Evolutionary conservation across 164 flowering plant species (phyloP).

Genomic region (Saururus chinensis): DNA sequence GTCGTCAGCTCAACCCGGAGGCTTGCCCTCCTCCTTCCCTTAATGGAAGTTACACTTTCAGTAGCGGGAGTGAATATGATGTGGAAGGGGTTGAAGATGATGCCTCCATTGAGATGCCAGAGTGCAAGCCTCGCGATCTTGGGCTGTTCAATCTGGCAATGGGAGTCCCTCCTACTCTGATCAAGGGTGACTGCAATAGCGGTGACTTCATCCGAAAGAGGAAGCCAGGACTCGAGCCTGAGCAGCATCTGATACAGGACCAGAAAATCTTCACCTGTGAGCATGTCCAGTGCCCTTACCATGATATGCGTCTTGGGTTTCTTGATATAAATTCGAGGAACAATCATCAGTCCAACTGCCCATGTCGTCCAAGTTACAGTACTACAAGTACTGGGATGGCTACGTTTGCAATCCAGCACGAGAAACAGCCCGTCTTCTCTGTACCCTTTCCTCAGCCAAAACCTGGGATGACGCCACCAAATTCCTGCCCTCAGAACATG

Average conservation of each 20-base stretch:
- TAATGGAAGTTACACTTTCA: constrained; percentile 16
- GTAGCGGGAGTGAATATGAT: constrained; percentile 30
- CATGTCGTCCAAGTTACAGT: constrained; percentile 13
- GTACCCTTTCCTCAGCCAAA: constrained; percentile 23
- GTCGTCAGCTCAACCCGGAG: constrained; percentile 39
- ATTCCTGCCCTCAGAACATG: constrained; percentile 7
- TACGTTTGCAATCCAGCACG: constrained; percentile 20
- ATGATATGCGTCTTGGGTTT: constrained; percentile 34
- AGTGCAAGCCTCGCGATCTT: constrained; percentile 24
- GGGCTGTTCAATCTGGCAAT: constrained; percentile 17
- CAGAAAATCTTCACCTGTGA: constrained; percentile 36
- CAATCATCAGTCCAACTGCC: constrained; percentile 49
- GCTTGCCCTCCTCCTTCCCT: constrained; percentile 29
- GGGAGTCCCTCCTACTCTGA: constrained; percentile 7
- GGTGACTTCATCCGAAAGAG: constrained; percentile 30
- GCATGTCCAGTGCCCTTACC: constrained; percentile 34
- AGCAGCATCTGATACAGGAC: constrained; percentile 15
- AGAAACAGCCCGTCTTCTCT: constrained; percentile 20
- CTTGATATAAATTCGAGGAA: constrained; percentile 37
- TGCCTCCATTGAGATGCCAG: constrained; percentile 15
- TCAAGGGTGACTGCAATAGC: constrained; percentile 25
- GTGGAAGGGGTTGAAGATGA: constrained; percentile 26
- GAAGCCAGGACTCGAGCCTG: constrained; percentile 24
- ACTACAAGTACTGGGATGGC: constrained; percentile 14
- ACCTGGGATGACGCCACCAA: neutral